phyloP scores from a whole-genome alignment of 139 green algal genomes.

The Pleodorina starrii region DNA sequence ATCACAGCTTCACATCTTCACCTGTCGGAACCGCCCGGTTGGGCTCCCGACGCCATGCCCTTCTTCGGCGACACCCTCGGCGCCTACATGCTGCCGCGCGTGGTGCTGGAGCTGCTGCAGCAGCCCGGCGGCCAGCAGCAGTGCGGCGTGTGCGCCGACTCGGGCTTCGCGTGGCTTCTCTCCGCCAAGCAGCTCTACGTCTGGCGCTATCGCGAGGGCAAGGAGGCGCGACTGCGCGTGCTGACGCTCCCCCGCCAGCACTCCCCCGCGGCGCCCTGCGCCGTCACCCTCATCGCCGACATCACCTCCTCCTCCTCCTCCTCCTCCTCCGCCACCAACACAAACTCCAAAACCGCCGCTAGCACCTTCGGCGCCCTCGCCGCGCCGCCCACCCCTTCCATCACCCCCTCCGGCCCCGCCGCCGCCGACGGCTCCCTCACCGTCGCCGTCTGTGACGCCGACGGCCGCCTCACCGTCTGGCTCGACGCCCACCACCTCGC shows the following conservation, averaged over 20 bases:
- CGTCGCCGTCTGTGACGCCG: constrained; percentile 42
- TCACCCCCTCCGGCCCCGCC: not conserved
- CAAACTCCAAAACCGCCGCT: too few species aligned
- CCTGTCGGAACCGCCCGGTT: not conserved
- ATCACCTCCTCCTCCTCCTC: not conserved
- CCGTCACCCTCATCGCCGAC: not conserved
- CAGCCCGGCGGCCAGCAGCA: constrained; percentile 23
- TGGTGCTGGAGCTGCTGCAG: constrained; percentile 46
- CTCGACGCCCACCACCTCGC: constrained; percentile 57
- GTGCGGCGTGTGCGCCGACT: constrained; percentile 21
- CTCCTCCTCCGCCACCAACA: not conserved
- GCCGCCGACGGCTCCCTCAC: constrained; percentile 19
- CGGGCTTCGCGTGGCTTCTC: constrained; percentile 37
- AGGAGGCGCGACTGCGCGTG: constrained; percentile 34
- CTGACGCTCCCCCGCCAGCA: constrained; percentile 30
- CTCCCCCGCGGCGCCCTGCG: not conserved
- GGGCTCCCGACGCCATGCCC: constrained; percentile 20
- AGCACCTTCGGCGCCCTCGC: not conserved
- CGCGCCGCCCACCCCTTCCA: not conserved
- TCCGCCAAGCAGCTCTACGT: constrained; percentile 26
- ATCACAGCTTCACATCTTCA: not conserved
- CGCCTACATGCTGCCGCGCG: constrained; percentile 40
- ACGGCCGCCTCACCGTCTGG: constrained; percentile 49
- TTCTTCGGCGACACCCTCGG: constrained; percentile 41
- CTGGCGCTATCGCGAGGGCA: constrained; percentile 51